Evolutionary conservation across 805 yeast genomes (phyloP), one percentile per base, ranked within the genome.

Genomic region (Monosporozyma aquatica): DNA sequence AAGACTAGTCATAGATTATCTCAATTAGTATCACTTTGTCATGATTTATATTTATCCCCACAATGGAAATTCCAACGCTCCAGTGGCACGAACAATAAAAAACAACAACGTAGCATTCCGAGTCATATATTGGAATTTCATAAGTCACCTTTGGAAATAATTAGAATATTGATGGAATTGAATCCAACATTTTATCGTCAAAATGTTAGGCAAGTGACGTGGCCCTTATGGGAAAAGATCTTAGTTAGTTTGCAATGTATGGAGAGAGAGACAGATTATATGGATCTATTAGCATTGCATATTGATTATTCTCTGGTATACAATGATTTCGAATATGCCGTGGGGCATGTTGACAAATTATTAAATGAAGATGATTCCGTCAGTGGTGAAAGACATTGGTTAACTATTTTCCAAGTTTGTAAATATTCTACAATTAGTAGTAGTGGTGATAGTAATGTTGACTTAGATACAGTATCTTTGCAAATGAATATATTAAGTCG

Each of bases 361-460:
- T 52, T 75, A 8, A 62, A 66, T 21, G 38, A 53, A 22, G 15
- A 37, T 6, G 40, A n/a, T n/a, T n/a, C n/a, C n/a, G n/a, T 25
- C n/a, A 17, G 14, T 17, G 24, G 32, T 10, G 14, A 37, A 6
- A 26, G 22, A 11, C 22, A 37, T 25, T 87, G 95, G 95, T 68
- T 78, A 21, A 76, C 84, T 1, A 76, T 82, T 47, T 81, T 79
- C 52, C 95, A 85, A 51, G 78, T 82, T 3, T 83, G 84, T 3
- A 81, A 82, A 59, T 72, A 58, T 58, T 53, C 62, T 25, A 68
- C 75, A 15, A 74, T 76, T 6, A 59, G 59, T 20, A 66, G 64
- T 23, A 50, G 63, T 22, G 66, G 61, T 33, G 57, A 57, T 2
- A 70, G 72, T 9, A 55, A 61, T 5, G n/a, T n/a, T n/a, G n/a